These are phyloP conservation scores for Scheffersomyces amazonensis DNA, from an alignment of 805 yeast species.

Conservation along the genomic window DNA sequence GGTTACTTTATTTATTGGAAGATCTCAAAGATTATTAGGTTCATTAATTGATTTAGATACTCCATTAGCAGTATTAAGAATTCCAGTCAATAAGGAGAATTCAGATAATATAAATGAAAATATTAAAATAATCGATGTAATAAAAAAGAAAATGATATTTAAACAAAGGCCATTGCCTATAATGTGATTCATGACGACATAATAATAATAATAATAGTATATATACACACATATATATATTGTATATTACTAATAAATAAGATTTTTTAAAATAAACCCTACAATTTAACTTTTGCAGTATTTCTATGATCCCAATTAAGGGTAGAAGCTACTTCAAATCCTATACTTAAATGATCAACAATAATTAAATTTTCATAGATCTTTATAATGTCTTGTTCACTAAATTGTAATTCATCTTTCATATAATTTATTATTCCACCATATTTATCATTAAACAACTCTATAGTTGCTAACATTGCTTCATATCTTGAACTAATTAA, in stretches of 20 bases:
- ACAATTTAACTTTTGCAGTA: conserved; percentile 9
- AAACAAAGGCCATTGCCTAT: conserved; percentile 73
- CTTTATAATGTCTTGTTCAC: conserved; percentile 38
- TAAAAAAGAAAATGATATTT: conserved; percentile 58
- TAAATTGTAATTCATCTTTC: conserved; percentile 41
- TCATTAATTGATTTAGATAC: conserved; percentile 53
- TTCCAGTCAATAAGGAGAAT: conserved; percentile 23
- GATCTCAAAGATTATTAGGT: conserved; percentile 69
- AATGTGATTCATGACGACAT: conserved; percentile 43
- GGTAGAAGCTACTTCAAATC: conserved; percentile 8
- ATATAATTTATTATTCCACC: conserved; percentile 55
- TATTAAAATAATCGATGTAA: conserved; percentile 57
- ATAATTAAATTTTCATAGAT: conserved; percentile 24
- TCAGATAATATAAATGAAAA: conserved; percentile 17
- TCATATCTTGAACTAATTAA: conserved; percentile 64
- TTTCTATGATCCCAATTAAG: conserved; percentile 14
- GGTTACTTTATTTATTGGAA: conserved; percentile 63
- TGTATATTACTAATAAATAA: background rate
- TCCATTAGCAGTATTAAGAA: conserved; percentile 62
- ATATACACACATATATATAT: background rate
- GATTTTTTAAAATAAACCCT: background rate
- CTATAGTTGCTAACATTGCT: conserved; percentile 64
- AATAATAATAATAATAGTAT: background rate
- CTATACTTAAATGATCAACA: conserved; percentile 13
- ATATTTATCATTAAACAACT: conserved; percentile 46